These are phyloP conservation scores for Psilocybe subaeruginosa DNA, from an alignment of 768 basidiomycete genomes.

Conservation along the genomic window DNA sequence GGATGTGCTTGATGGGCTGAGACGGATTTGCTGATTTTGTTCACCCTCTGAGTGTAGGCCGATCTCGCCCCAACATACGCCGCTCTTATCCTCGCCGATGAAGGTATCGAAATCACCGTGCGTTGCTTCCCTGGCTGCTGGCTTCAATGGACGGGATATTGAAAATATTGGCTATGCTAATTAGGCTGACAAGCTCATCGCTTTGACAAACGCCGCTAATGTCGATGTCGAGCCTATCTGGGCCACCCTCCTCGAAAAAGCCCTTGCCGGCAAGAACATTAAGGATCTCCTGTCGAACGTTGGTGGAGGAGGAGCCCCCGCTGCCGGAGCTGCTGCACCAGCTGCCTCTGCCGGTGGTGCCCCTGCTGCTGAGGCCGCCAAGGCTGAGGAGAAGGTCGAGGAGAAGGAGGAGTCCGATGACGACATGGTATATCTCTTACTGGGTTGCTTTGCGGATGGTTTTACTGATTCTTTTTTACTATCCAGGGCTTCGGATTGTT, in stretches of 20 bases:
- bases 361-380: conserved; percentile 72
- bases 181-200: conserved; percentile 89
- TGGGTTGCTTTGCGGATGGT: neutral
- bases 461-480: conserved; percentile 3
- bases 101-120: conserved; percentile 96
- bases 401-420: conserved; percentile 91
- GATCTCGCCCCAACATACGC: conserved; percentile 97
- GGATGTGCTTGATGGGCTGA: conserved; percentile 24
- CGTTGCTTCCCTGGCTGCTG: conserved; percentile 35
- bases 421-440: conserved; percentile 67
- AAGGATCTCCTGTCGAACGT: conserved; percentile 96
- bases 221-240: conserved; percentile 96
- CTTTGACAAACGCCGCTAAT: conserved; percentile 82
- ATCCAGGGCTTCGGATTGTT: conserved; percentile 93
- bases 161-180: neutral
- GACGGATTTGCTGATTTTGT: conserved; percentile 12
- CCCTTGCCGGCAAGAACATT: conserved; percentile 96
- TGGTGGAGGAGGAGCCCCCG: conserved; percentile 89
- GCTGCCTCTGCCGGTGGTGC: conserved; percentile 48
- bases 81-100: conserved; percentile 98
- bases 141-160: neutral
- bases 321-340: conserved; percentile 48
- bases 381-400: conserved; percentile 85
- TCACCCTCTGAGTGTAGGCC: conserved; percentile 40
- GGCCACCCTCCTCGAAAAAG: conserved; percentile 96